Evolutionary conservation across 1,139 yeast genomes (phyloP), one percentile per base, ranked within the genome.

Genomic region (Yamadazyma songkhlaensis): DNA sequence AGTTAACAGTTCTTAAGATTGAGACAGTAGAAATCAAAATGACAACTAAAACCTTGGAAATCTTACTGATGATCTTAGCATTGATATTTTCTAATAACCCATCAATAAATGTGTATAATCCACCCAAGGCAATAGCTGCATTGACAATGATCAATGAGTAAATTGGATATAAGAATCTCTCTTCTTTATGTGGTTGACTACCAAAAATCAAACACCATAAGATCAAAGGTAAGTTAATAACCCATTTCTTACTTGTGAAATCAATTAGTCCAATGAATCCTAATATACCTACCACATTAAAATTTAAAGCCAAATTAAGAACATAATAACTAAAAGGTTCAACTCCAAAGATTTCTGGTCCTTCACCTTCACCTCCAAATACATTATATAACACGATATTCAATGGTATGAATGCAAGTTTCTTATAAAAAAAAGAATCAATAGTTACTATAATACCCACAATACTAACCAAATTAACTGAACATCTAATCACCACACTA

Each of bases 151-250:
- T 68, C 32, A 84, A 67, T 4, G 90, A 83, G 55, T 90, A 90
- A 0, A 86, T 71, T 8, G 96, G 96, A 50, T 88, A 92, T 50
- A 90, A 60, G 55, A 90, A 92, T 43, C 97, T 69, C 57, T 90
- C 97, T 57, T 90, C 97, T 56, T 92, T 92, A 57, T 90, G 97
- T 2, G 96, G 94, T 51, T 89, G 97, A 6, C 62, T 46, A 40
- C 73, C 69, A 54, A 90, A 87, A 3, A 89, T 71, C 0, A 59
- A 61, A 20, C 74, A 55, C 97, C 97, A 90, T 0, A 84, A 35
- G 3, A 74, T 40, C 24, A 85, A 54, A 1, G 75, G 75, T 10
- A 49, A 48, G 42, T 47, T 55, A 4, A 53, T 27, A 6, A 46
- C 38, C 6, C 41, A 12, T 37, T 41, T 45, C 20, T 36, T 44